Conservation (phyloP, 805 yeast genomes). For the Kockiozyma suomiensis region DNA sequence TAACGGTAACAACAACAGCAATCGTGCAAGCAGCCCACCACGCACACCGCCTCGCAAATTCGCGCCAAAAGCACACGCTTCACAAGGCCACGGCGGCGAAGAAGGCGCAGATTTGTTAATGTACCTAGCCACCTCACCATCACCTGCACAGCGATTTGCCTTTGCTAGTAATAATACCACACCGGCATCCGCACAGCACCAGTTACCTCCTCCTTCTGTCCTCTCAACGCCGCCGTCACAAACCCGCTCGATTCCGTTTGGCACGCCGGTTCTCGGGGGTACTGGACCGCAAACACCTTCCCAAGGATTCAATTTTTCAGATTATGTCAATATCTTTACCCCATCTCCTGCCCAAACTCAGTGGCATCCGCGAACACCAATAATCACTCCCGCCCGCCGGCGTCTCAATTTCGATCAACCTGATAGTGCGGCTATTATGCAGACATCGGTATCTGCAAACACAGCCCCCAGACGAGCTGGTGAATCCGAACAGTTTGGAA, state of each 20-base stretch:
- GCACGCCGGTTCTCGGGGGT: constrained; percentile 2
- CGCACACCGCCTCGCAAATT: constrained; percentile 26
- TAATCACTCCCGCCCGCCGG: constrained; percentile 27
- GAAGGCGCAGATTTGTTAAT: constrained; percentile 84
- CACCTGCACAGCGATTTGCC: constrained; percentile 51
- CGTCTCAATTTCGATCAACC: constrained; percentile 37
- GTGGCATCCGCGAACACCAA: constrained; percentile 31
- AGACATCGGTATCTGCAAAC: not conserved
- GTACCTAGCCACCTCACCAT: constrained; percentile 83
- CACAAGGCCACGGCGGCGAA: constrained; percentile 34
- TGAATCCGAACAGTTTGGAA: not conserved
- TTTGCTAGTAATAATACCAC: constrained; percentile 7
- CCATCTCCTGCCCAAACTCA: constrained; percentile 44
- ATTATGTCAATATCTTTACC: constrained; percentile 61
- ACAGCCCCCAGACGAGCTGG: not conserved
- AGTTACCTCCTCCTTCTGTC: constrained; percentile 27
- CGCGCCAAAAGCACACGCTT: not conserved
- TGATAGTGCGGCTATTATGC: not conserved
- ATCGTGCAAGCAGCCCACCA: constrained; percentile 25
- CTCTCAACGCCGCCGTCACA: constrained; percentile 41
- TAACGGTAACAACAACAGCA: constrained; percentile 7
- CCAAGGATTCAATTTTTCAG: constrained; percentile 70
- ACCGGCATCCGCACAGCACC: constrained; percentile 20
- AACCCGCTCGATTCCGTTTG: constrained; percentile 5
- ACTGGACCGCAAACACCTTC: constrained; percentile 44